Conservation (phyloP, 768 basidiomycete genomes). For the Thelephora ganbajun region DNA sequence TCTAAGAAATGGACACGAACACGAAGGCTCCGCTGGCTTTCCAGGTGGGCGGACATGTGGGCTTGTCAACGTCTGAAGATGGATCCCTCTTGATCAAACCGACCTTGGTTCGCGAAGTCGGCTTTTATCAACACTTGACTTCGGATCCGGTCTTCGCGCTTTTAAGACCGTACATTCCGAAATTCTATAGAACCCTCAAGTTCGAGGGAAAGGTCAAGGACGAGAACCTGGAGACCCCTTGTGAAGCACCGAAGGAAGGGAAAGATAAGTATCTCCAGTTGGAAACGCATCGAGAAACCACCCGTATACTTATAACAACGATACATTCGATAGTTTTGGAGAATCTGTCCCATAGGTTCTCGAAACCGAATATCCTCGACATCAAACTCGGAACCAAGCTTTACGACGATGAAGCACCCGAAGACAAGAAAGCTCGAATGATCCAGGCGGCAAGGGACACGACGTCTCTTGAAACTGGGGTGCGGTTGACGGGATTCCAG, state of each 20-base stretch:
- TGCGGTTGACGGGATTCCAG: slow-evolving; percentile 84
- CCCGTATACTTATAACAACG: neutral
- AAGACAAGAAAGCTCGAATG: slow-evolving; percentile 76
- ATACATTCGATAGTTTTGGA: slow-evolving; percentile 70
- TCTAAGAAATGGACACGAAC: neutral
- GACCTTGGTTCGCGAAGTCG: slow-evolving; percentile 44
- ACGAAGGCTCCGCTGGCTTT: slow-evolving; percentile 23
- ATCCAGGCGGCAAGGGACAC: slow-evolving; percentile 48
- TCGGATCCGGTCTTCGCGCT: slow-evolving; percentile 24
- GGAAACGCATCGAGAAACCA: neutral
- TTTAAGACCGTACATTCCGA: slow-evolving; percentile 51
- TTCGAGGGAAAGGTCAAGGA: slow-evolving; percentile 34
- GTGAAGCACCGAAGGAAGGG: slow-evolving; percentile 14
- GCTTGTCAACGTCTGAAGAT: slow-evolving; percentile 58
- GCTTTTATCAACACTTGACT: slow-evolving; percentile 53
- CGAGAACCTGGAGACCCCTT: slow-evolving; percentile 4
- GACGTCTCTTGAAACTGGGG: slow-evolving; percentile 63
- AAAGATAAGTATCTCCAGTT: slow-evolving; percentile 31
- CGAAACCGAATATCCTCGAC: slow-evolving; percentile 78
- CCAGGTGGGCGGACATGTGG: slow-evolving; percentile 76
- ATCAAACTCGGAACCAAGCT: slow-evolving; percentile 86
- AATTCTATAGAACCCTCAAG: slow-evolving; percentile 66
- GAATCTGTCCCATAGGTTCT: slow-evolving; percentile 64
- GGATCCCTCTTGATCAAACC: slow-evolving; percentile 76
- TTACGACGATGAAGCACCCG: slow-evolving; percentile 52